A percentile compares a stretch with the other conserved stretches of the same genome.
Evolutionary conservation across 305 asterid genomes (phyloP).

Genomic region (Fraxinus paxiana): DNA sequence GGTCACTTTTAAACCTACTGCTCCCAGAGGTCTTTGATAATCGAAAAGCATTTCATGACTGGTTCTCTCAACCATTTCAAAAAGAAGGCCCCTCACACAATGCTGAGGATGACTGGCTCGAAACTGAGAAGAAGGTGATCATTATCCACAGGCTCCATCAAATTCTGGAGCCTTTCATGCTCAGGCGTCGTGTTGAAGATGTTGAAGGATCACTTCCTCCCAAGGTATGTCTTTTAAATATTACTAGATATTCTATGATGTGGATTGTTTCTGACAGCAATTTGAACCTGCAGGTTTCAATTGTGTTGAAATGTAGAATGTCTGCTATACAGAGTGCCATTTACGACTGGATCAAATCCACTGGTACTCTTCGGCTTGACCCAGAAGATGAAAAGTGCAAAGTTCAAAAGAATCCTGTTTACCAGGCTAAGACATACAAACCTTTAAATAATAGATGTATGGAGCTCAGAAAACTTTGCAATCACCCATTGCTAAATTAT

Average conservation of each 20-base stretch:
- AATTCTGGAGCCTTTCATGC: constrained; percentile 99
- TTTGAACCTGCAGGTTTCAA: constrained; percentile 70
- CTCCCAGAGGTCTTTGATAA: constrained; percentile 99
- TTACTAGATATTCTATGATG: constrained; percentile 14
- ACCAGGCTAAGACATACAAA: constrained; percentile 78
- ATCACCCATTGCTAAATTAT: constrained; percentile 92
- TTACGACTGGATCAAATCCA: constrained; percentile 96
- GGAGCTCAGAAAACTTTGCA: constrained; percentile 98
- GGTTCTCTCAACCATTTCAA: constrained; percentile 99
- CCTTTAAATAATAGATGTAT: constrained; percentile 87
- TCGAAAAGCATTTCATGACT: constrained; percentile 93
- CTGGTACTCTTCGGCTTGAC: constrained; percentile 92
- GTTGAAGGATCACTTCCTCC: constrained; percentile 99
- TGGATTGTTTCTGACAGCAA: constrained; percentile 29
- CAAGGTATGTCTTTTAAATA: constrained; percentile 52
- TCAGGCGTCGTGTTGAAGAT: constrained; percentile 99
- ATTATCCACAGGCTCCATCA: constrained; percentile 98
- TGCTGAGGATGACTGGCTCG: constrained; percentile 98
- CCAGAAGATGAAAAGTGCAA: constrained; percentile 91
- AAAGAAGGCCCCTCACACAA: constrained; percentile 77
- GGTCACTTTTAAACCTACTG: constrained; percentile 94
- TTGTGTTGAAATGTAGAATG: constrained; percentile 92
- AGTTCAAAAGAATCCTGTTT: constrained; percentile 64
- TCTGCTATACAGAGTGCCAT: constrained; percentile 92
- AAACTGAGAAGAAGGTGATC: constrained; percentile 98